Evolutionary conservation across 768 basidiomycete species (phyloP), one percentile per base, ranked within the genome.

Genomic region (Amanita exitialis): DNA sequence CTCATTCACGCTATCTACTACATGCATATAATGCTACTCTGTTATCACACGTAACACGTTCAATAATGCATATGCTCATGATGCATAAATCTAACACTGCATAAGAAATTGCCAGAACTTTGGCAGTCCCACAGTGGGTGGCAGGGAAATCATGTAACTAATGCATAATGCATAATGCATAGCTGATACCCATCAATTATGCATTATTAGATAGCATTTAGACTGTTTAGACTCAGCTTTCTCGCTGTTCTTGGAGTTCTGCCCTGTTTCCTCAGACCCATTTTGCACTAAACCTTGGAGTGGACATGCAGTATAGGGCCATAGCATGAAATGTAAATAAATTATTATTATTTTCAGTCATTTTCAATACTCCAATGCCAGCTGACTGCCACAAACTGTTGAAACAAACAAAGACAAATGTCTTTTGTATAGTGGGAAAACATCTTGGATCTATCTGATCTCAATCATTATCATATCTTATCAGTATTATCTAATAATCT

Each of bases 81-180:
- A 43, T 43, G 41, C 41, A 43, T 43, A 43, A 43, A 43, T 43
- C 16, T 43, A 43, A 43, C 15, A 43, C 15, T 43, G 41, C 41
- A 43, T 43, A 13, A 21, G 20, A 43, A 43, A 43, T 43, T 43
- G 13, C 41, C 23, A 25, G 21, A 43, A 43, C 21, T 43, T 21
- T 15, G 20, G 41, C 41, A 43, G 20, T 43, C 41, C 41, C 23
- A 25, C 41, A 43, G 41, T 43, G 41, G 41, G 41, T 20, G 20
- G 41, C 41, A 20, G 41, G 16, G 6, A 43, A 43, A 43, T 43
- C 20, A 15, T 21, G 20, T 43, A 15, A 43, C 41, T 43, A 43
- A 43, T 43, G 41, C 41, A 43, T 43, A 43, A 43, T 21, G 41
- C 41, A 43, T 43, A 43, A 43, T 21, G 20, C 41, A 43, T 43